These are phyloP conservation scores for Coemansia sp. DNA, from an alignment of 192 early-diverging fungal species.

Conservation along the genomic window DNA sequence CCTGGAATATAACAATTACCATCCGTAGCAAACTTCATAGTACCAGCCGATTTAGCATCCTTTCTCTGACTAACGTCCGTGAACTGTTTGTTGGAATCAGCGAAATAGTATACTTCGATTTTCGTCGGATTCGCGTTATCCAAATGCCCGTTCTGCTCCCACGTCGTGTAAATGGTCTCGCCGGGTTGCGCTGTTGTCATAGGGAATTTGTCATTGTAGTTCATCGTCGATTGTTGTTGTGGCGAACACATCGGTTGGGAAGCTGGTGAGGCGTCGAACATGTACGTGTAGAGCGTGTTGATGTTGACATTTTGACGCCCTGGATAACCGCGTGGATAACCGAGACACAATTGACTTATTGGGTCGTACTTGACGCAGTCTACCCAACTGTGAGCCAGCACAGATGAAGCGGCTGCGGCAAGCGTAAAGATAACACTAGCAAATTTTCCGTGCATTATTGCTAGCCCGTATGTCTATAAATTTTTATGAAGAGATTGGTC, in stretches of 20 bases:
- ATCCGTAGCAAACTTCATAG: constrained; percentile 57
- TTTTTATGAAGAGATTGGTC: not conserved
- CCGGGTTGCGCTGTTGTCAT: constrained; percentile 57
- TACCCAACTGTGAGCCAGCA: constrained; percentile 64
- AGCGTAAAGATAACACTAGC: constrained; percentile 3
- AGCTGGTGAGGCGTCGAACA: constrained; percentile 42
- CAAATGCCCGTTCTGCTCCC: constrained; percentile 64
- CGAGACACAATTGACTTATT: constrained; percentile 41
- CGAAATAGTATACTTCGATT: constrained; percentile 47
- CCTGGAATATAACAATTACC: constrained; percentile 45
- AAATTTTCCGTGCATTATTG: not conserved
- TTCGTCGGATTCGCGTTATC: constrained; percentile 48
- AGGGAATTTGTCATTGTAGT: constrained; percentile 47
- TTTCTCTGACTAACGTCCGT: constrained; percentile 30
- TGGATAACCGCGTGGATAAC: constrained; percentile 59
- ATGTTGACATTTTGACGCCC: constrained; percentile 52
- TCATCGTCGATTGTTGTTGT: constrained; percentile 24
- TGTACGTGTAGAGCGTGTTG: constrained; percentile 60
- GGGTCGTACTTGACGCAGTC: constrained; percentile 62
- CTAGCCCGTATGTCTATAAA: not conserved
- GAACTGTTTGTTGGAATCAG: constrained; percentile 25
- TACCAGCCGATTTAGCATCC: constrained; percentile 35
- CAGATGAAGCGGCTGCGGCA: constrained; percentile 20
- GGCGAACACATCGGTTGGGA: constrained; percentile 58
- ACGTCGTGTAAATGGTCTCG: constrained; percentile 55